Evolutionary conservation across 352 stramenopile genomes (phyloP), one percentile per base, ranked within the genome.

Genomic region (Phytophthora cryptogea): DNA sequence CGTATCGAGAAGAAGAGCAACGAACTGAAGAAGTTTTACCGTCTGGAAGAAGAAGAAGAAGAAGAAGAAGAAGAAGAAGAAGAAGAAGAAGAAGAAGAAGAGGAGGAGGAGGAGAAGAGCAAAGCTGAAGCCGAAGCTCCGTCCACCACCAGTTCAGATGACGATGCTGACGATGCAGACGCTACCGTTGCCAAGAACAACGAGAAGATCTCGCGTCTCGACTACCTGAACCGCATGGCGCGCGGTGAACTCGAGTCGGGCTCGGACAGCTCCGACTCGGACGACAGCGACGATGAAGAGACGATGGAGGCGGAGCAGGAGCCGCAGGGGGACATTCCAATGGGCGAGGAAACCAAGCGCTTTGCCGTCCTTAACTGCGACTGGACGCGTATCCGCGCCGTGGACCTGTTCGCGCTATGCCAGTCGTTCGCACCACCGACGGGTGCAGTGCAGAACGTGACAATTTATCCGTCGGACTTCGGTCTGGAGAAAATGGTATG

Each of bases 331-430:
- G 82, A 94, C 32, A 93, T 94, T 47, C 88, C 80, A 7, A 66
- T 95, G 33, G 87, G 83, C 31, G 89, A 92, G 3, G 85, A 88
- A 45, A 97, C 92, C 9, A 92, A 82, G 47, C 83, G 85, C 14
- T 90, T 99, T 37, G 96, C 95, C 0, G 78, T 99, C 17, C 84
- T 97, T 46, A 98, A 98, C 73, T 95, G 96, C 58, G 96, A 99
- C 79, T 99, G 97, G 97, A 87, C 92, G 33, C 80, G 97, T 54
- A 93, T 99, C 48, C 90, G 92, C 37, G 95, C 97, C 3, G 86
- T 97, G 30, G 97, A 99, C 76, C 60, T 99, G 26, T 97, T 98
- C 68, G 92, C 92, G 37, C 86, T 99, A 28, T 92, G 98, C 28
- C 76, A 93, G 61, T 98, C 95, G 35, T 99, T 98, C 55, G 95